Conservation (phyloP, 768 basidiomycete genomes). For the Coprinopsis marcescibilis region DNA sequence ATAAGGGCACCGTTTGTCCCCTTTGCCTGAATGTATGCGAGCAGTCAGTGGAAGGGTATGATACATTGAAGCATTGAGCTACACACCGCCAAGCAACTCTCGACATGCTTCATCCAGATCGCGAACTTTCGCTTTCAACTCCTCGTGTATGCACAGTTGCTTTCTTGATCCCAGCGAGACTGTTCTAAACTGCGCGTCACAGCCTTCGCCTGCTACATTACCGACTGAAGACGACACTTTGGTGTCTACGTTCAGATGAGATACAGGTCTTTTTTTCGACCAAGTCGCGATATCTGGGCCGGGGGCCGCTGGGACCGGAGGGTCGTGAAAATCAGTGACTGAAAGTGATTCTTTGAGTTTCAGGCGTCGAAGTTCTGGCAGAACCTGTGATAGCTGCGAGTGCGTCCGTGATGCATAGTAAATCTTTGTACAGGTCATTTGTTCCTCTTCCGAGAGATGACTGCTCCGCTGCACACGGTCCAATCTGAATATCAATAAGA, state of each 20-base stretch:
- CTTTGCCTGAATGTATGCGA: constrained; percentile 37
- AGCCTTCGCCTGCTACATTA: constrained; percentile 17
- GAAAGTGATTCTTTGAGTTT: constrained; percentile 32
- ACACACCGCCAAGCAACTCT: constrained; percentile 65
- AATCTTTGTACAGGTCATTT: constrained; percentile 71
- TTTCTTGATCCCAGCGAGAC: constrained; percentile 89
- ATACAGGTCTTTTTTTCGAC: constrained; percentile 19
- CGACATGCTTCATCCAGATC: constrained; percentile 89
- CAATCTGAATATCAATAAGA: constrained; percentile 19
- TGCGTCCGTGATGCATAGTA: constrained; percentile 95
- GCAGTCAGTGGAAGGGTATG: not conserved
- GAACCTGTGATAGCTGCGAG: constrained; percentile 88
- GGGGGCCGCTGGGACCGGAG: constrained; percentile 9
- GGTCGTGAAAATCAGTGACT: constrained; percentile 22
- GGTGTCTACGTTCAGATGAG: constrained; percentile 15
- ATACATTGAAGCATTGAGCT: not conserved
- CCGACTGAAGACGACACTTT: constrained; percentile 22
- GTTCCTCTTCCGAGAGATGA: constrained; percentile 26
- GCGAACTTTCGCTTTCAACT: constrained; percentile 50
- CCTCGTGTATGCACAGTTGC: constrained; percentile 89
- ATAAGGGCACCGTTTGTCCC: constrained; percentile 66
- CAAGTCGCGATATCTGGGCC: constrained; percentile 7
- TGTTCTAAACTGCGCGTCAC: constrained; percentile 36
- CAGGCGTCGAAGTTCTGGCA: constrained; percentile 80
- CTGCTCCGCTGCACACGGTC: constrained; percentile 26